Base-by-base conservation (phyloP, 768 basidiomycete genomes). In the Brasilioporus rufonigricans region DNA sequence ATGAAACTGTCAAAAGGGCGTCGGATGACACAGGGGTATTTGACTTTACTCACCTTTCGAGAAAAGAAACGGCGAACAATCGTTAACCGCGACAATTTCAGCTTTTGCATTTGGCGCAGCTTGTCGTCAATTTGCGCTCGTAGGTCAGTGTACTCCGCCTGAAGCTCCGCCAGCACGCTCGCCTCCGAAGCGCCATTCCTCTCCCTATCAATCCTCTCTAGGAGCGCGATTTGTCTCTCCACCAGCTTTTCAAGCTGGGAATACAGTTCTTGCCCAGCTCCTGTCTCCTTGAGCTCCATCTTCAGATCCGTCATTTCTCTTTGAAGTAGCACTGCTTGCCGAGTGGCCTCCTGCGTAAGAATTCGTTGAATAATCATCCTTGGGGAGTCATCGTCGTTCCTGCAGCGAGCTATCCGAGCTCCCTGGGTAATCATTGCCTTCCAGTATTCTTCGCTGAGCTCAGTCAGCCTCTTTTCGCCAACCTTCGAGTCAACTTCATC, bases 401-500 rank as follows among this genome's bases (percentile, higher is more conserved):
- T 38, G 14, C 50, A 66, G 13, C 56, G 5, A 48, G 12, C 44
- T n/a, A 44, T 12, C n/a, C n/a, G n/a, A n/a, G n/a, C n/a, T n/a
- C n/a, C n/a, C n/a, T n/a, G n/a, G n/a, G n/a, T n/a, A n/a, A 59
- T 39, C 60, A 61, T 57, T 2, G 13, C 2, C 36, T 41, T 45
- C 60, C 60, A 61, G 38, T 50, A 61, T 1, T 50, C 39, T 18
- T 1, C 7, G 19, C 2, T n/a, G 12, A 65, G 60, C 32, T 63
- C 54, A 3, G 50, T 8, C 19, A 53, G n/a, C 53, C 62, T 63
- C 40, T 39, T 43, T 24, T 57, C 36, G 6, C 70, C 73, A 4
- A 61, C 55, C 0, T 27, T 40, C 4, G n/a, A 29, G 0, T 60
- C 60, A 16, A 71, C n/a, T n/a, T n/a, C n/a, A n/a, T n/a, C n/a